Base-by-base conservation (phyloP, 306 rosid genomes). In the Quercus ilex region DNA sequence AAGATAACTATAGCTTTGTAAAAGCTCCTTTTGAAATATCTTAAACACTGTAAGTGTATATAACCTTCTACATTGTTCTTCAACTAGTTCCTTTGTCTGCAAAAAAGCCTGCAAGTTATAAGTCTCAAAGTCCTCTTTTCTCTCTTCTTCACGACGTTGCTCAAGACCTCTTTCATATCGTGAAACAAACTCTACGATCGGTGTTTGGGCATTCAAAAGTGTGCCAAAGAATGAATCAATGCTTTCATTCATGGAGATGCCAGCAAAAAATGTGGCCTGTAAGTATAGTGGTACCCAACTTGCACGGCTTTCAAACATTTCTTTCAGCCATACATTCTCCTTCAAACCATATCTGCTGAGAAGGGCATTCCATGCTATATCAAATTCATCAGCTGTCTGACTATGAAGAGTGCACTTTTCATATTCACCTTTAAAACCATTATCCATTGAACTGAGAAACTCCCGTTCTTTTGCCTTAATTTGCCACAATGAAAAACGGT, bases 401-500 rank as follows among this genome's bases (percentile, higher is more conserved):
- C 92, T 92, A 78, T 89, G 94, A 83, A 92, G 80, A 77, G 90
- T 72, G 74, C 99, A 92, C 74, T 87, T 92, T 71, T 92, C 97
- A 53, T 91, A 95, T 73, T 91, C 98, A 80, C 80, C 85, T 81
- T 82, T 79, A 33, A 95, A 89, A 30, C 84, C 87, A 73, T 87
- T 77, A 77, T 90, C 92, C 90, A 91, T 77, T 82, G 88, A 38
- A 74, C 88, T 81, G 59, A 87, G 59, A 78, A 86, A 83, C 77
- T 91, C 97, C 81, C 85, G 88, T 85, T 92, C 96, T 85, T 90
- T 89, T 69, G 86, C 96, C 83, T 87, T 91, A 26, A 91, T 85
- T 89, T 95, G 94, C 99, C 99, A 92, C 81, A 86, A 64, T 4
- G 99, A 95, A 83, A 92, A 95, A 65, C 98, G 92, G 35, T 95